A percentile compares a stretch with the other conserved stretches of the same genome.
Conservation (phyloP, 2,329 filamentous ascomycete species). For the Clarireedia monteithiana region DNA sequence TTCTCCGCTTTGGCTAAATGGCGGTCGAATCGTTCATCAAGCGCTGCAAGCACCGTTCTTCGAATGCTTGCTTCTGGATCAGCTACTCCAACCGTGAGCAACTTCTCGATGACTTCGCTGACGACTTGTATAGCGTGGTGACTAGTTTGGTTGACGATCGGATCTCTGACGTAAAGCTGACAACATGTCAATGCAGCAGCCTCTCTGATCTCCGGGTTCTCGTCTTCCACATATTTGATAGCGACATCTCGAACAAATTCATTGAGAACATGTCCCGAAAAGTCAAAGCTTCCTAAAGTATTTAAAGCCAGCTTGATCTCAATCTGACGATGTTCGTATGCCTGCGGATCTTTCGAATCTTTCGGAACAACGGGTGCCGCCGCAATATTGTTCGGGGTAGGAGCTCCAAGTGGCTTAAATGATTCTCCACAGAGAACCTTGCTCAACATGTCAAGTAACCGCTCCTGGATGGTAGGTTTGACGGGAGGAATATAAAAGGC, state of each 20-base stretch:
- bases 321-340: constrained; percentile 71
- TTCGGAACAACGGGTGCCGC: constrained; percentile 78
- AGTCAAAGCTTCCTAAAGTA: constrained; percentile 97
- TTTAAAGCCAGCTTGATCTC: constrained; percentile 92
- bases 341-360: constrained; percentile 75
- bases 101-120: constrained; percentile 93
- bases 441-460: constrained; percentile 89
- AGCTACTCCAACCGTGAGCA: constrained; percentile 89
- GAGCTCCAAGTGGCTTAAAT: constrained; percentile 87
- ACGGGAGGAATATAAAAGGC: constrained; percentile 97
- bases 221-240: constrained; percentile 95
- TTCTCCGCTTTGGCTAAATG: constrained; percentile 98
- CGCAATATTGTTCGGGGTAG: constrained; percentile 70
- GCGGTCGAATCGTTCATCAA: constrained; percentile 90
- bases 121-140: constrained; percentile 96
- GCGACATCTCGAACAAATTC: constrained; percentile 98
- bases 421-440: constrained; percentile 86
- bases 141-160: constrained; percentile 96
- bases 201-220: constrained; percentile 87
- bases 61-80: constrained; percentile 87
- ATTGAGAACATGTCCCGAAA: constrained; percentile 84
- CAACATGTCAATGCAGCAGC: constrained; percentile 95
- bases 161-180: constrained; percentile 92
- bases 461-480: constrained; percentile 86
- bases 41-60: constrained; percentile 75